Conservation (phyloP, 1,284 basidiomycete species). For the Rhodotorula glutinis region DNA sequence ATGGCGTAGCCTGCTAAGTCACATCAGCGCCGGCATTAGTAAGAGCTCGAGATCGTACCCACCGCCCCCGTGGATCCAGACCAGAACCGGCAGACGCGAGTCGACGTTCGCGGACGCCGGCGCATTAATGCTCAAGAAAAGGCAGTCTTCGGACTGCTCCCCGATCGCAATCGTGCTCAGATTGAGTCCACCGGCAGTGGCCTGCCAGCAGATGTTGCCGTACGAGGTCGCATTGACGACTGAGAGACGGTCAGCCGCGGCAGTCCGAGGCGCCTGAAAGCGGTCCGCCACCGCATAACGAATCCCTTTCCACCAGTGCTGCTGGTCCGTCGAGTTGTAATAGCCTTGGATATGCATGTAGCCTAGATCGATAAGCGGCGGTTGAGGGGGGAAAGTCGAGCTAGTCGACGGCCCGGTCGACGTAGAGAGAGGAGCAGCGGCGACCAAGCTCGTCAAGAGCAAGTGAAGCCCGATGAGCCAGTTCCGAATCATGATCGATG, state of each 20-base stretch:
- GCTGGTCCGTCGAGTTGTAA: neutral
- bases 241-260: neutral
- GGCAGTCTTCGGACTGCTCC: slow-evolving; percentile 50
- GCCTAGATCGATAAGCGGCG: slow-evolving; percentile 3
- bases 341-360: slow-evolving; percentile 1
- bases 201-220: neutral
- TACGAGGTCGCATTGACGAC: neutral
- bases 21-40: slow-evolving; percentile 43
- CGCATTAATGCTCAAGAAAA: slow-evolving; percentile 59
- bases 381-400: neutral
- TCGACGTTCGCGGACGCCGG: slow-evolving; percentile 47
- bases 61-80: slow-evolving; percentile 47
- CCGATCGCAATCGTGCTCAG: neutral
- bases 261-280: neutral
- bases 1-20: slow-evolving; percentile 18
- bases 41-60: neutral
- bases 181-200: neutral
- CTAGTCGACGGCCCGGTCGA: neutral
- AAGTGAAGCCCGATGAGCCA: too few relatives aligned
- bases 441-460: neutral
- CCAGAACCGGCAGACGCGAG: slow-evolving; percentile 58
- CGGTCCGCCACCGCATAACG: neutral
- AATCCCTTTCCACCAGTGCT: neutral
- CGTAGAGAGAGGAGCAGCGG: neutral
- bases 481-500: too few relatives aligned